Conservation (phyloP, 2,329 filamentous ascomycete species). For the Talaromyces sp. region DNA sequence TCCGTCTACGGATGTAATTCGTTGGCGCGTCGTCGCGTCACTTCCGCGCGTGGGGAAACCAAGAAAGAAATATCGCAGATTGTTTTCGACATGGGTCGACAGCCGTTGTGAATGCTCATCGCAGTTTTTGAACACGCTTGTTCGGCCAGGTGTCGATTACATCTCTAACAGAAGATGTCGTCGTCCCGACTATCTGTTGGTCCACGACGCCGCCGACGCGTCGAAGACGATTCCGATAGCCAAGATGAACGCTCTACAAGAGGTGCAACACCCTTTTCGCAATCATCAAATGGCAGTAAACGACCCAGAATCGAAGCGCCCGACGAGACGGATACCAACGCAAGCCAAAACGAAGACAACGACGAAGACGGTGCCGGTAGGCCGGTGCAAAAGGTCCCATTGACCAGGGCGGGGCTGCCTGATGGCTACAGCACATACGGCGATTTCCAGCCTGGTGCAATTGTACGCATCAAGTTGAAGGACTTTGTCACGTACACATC, state of each 20-base stretch:
- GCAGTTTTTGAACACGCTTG: neutral
- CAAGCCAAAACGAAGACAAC: constrained; percentile 12
- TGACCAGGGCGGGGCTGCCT: constrained; percentile 4
- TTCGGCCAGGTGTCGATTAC: neutral
- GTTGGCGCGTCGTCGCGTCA: constrained; percentile 7
- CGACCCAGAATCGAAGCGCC: constrained; percentile 23
- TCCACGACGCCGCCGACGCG: constrained; percentile 22
- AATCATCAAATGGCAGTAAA: constrained; percentile 25
- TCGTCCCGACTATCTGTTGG: constrained; percentile 2
- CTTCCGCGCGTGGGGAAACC: constrained; percentile 1
- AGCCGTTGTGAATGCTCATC: neutral
- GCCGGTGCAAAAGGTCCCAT: neutral
- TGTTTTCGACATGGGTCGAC: neutral
- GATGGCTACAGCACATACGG: constrained; percentile 1
- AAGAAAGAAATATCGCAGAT: neutral
- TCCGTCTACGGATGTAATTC: neutral
- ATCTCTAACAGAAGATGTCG: neutral
- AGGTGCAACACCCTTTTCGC: constrained; percentile 18
- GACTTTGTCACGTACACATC: constrained; percentile 95
- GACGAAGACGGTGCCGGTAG: constrained; percentile 7
- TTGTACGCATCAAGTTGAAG: constrained; percentile 75
- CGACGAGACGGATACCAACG: constrained; percentile 17
- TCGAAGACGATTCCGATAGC: constrained; percentile 20
- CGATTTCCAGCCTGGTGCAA: constrained; percentile 61
- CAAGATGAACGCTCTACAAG: constrained; percentile 16